Evolutionary conservation across 352 stramenopile species (phyloP).

Genomic region (Achlya hypogyna): DNA sequence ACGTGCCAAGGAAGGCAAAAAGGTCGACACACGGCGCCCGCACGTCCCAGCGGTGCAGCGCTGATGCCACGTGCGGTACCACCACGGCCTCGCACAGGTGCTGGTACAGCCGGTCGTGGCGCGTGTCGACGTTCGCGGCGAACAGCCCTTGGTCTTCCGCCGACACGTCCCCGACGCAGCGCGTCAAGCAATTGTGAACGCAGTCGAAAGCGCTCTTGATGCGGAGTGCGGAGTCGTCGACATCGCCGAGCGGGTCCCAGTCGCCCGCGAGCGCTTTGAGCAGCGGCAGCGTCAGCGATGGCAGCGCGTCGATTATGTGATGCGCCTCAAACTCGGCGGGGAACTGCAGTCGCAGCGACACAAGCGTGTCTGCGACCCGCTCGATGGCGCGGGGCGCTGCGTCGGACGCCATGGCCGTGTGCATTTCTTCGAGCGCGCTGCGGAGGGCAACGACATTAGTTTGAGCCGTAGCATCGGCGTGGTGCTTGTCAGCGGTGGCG

Average conservation of each 20-base stretch:
- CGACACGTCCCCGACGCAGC: background rate
- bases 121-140: conserved; percentile 1
- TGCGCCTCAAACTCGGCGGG: conserved; percentile 67
- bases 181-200: conserved; percentile 1
- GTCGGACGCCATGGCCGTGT: background rate
- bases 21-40: background rate
- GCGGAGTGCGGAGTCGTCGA: conserved; percentile 2
- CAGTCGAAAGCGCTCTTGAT: background rate
- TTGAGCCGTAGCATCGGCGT: background rate
- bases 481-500: background rate
- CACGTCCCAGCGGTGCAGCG: conserved; percentile 11
- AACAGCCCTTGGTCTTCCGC: background rate
- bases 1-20: conserved; percentile 1
- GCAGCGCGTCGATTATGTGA: conserved; percentile 56
- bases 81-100: background rate
- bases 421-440: conserved; percentile 32
- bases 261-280: conserved; percentile 40
- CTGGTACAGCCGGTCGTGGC: conserved; percentile 17
- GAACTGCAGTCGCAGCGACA: conserved; percentile 23
- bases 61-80: background rate
- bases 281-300: conserved; percentile 51
- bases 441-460: conserved; percentile 36
- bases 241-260: conserved; percentile 33
- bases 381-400: background rate
- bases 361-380: background rate